Evolutionary conservation across 345 rosid species (phyloP).

Genomic region (Citrus glauca): DNA sequence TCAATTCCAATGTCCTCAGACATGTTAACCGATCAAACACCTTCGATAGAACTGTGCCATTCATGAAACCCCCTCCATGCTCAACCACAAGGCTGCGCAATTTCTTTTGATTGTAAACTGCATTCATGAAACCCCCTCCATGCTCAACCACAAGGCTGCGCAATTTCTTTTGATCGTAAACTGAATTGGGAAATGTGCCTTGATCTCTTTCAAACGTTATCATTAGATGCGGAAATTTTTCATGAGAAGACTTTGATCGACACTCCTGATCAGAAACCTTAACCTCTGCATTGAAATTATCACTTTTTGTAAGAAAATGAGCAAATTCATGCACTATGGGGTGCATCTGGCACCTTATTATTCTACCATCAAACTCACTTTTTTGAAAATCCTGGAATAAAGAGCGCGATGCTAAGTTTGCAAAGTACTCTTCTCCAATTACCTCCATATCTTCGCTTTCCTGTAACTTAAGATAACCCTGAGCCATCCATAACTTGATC

Average conservation of each 20-base stretch:
- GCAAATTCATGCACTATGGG: not conserved
- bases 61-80: not conserved
- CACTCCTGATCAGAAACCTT: not conserved
- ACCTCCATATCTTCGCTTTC: not conserved
- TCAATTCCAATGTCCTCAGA: not conserved
- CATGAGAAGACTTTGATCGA: not conserved
- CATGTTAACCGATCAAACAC: not conserved
- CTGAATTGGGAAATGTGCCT: not conserved
- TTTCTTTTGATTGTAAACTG: not conserved
- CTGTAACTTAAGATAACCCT: not conserved
- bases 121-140: not conserved
- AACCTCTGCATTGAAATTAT: too few relatives aligned
- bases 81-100: not conserved
- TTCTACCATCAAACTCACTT: not conserved
- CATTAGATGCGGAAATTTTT: too few relatives aligned
- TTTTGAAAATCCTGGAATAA: not conserved
- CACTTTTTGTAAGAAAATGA: too few relatives aligned
- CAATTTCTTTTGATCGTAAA: not conserved
- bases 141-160: not conserved
- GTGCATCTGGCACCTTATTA: not conserved
- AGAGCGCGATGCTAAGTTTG: not conserved
- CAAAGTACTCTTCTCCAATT: not conserved
- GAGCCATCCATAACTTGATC: slow-evolving; percentile 2
- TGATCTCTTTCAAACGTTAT: not conserved
- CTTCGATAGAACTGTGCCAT: not conserved